These are phyloP conservation scores for Rosellinia necatrix DNA, from an alignment of 2,329 filamentous ascomycete species.

Conservation along the genomic window DNA sequence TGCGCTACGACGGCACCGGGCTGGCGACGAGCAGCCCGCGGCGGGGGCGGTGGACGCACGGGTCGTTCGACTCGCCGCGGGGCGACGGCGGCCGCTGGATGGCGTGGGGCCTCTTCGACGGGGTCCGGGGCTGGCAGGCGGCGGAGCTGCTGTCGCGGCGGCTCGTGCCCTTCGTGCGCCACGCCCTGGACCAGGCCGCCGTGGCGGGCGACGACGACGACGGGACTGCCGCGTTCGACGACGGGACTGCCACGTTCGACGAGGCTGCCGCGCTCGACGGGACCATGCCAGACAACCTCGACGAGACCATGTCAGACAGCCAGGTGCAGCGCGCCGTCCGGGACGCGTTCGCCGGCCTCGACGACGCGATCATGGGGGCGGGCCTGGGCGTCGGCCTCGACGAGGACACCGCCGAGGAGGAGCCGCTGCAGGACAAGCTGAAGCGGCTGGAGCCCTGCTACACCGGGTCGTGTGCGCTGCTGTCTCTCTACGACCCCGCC, in stretches of 20 bases:
- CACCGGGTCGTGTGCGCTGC: conserved; percentile 1
- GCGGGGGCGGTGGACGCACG: not conserved
- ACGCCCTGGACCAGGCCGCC: not conserved
- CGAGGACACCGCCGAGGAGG: not conserved
- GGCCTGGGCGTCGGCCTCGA: too few relatives aligned
- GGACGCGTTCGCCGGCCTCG: not conserved
- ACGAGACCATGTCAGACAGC: not conserved
- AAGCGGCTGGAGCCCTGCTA: not conserved
- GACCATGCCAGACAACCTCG: not conserved
- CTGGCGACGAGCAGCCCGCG: not conserved
- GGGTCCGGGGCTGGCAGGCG: not conserved
- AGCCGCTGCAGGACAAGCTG: not conserved
- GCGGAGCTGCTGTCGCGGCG: not conserved
- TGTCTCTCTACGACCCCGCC: not conserved
- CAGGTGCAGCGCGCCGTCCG: not conserved
- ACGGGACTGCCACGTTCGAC: too few relatives aligned
- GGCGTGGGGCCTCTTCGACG: conserved; percentile 1
- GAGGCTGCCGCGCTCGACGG: too few relatives aligned
- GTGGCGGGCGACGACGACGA: too few relatives aligned
- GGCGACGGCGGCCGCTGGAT: not conserved
- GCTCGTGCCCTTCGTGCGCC: not conserved
- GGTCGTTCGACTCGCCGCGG: not conserved
- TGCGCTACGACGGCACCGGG: not conserved
- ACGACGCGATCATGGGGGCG: not conserved
- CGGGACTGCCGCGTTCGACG: too few relatives aligned